These are phyloP conservation scores for Lentinula sp. DNA, from an alignment of 768 basidiomycete species.

Conservation along the genomic window DNA sequence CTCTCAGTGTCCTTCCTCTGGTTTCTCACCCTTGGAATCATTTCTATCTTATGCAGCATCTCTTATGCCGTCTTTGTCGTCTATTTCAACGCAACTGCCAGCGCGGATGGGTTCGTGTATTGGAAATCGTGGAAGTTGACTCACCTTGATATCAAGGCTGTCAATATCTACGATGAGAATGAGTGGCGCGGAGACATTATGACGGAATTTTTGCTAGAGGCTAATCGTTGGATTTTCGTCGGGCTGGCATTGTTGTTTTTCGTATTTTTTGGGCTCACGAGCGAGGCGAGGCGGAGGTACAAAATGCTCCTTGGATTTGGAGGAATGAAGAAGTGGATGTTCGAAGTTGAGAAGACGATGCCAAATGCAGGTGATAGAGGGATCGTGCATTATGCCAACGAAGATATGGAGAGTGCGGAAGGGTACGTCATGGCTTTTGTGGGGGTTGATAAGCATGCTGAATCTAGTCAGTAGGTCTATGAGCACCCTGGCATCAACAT, in stretches of 20 bases:
- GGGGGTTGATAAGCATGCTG: neutral
- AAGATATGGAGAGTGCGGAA: neutral
- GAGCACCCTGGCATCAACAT: neutral
- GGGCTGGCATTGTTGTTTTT: constrained; percentile 1
- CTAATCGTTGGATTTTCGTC: constrained; percentile 6
- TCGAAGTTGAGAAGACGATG: neutral
- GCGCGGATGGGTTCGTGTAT: neutral
- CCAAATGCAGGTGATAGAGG: neutral
- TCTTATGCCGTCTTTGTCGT: neutral
- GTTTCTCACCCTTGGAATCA: neutral
- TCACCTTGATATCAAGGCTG: neutral
- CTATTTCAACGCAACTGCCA: neutral
- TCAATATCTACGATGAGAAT: neutral
- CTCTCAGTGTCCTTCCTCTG: constrained; percentile 1
- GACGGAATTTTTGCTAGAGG: neutral
- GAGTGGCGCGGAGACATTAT: neutral
- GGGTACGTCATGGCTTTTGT: neutral
- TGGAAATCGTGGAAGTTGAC: neutral
- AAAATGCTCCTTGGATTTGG: neutral
- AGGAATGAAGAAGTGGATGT: neutral
- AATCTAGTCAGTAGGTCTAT: neutral
- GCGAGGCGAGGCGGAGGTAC: constrained; percentile 3
- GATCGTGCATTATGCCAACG: neutral
- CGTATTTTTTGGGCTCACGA: constrained; percentile 1
- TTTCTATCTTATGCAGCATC: neutral